Conservation (phyloP, 225 moss, liverwort and hornwort genomes). For the Antitrichia curtipendula region DNA sequence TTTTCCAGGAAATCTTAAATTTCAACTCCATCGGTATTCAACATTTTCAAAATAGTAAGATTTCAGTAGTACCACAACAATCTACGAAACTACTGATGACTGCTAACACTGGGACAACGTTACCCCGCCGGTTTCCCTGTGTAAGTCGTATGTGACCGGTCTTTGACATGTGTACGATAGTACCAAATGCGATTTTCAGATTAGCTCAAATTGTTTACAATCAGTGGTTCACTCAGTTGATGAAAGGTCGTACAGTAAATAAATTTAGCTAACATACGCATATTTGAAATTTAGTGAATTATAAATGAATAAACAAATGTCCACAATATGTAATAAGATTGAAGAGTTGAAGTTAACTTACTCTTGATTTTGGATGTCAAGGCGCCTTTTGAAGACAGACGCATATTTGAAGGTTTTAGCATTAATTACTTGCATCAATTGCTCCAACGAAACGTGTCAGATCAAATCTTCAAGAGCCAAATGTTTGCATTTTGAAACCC, state of each 20-base stretch:
- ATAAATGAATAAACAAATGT: background rate
- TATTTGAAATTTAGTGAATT: background rate
- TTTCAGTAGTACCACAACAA: background rate
- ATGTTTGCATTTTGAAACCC: background rate
- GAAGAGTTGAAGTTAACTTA: background rate
- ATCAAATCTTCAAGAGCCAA: background rate
- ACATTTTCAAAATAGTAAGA: background rate
- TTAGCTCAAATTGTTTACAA: background rate
- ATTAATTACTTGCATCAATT: background rate
- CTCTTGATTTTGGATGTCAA: background rate
- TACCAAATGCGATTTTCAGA: background rate
- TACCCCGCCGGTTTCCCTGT: too few species aligned
- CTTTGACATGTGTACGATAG: background rate
- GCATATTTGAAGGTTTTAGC: too few species aligned
- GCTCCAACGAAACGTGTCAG: background rate
- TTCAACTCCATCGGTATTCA: background rate
- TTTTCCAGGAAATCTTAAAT: background rate
- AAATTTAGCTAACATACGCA: background rate
- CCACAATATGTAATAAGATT: too few species aligned
- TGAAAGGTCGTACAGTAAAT: background rate
- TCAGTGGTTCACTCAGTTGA: background rate
- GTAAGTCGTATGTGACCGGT: background rate
- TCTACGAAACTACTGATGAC: too few species aligned
- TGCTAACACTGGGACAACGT: too few species aligned
- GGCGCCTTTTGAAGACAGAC: too few species aligned